phyloP scores from a whole-genome alignment of 2,329 filamentous ascomycete genomes.

The Calonectria naviculata region DNA sequence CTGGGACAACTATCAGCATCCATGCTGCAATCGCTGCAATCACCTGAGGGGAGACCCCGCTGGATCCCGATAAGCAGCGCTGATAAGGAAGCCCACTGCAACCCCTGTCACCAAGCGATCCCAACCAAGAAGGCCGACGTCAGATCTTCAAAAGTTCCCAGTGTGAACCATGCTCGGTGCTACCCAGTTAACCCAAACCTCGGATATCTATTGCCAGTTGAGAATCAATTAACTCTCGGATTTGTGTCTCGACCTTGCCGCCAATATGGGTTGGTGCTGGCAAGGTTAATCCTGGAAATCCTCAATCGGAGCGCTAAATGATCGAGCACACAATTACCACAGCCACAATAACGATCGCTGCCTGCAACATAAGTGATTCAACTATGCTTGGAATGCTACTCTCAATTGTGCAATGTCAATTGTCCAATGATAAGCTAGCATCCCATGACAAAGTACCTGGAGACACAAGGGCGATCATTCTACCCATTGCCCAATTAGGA shows the following conservation, averaged over 20 bases:
- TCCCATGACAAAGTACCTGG: not conserved
- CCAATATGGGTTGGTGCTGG: not conserved
- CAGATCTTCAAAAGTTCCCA: not conserved
- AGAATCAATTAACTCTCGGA: not conserved
- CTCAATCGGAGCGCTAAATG: not conserved
- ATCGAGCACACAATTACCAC: not conserved
- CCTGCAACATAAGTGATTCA: not conserved
- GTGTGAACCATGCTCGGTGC: not conserved
- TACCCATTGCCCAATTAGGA: not conserved
- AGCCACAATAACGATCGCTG: not conserved
- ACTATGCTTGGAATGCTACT: not conserved
- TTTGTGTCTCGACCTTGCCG: not conserved
- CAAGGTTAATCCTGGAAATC: not conserved
- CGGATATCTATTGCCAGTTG: too few relatives aligned
- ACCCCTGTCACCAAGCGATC: not conserved
- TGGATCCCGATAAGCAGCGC: not conserved
- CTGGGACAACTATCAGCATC: not conserved
- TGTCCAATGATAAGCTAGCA: not conserved
- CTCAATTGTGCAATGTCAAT: too few relatives aligned
- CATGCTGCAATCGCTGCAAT: not conserved
- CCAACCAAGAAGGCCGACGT: not conserved
- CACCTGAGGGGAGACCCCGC: not conserved
- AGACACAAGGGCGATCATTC: not conserved
- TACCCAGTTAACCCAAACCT: not conserved
- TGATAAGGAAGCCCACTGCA: not conserved